Evolutionary conservation across 1,284 basidiomycete species (phyloP).

Genomic region (Ustilago tritici): DNA sequence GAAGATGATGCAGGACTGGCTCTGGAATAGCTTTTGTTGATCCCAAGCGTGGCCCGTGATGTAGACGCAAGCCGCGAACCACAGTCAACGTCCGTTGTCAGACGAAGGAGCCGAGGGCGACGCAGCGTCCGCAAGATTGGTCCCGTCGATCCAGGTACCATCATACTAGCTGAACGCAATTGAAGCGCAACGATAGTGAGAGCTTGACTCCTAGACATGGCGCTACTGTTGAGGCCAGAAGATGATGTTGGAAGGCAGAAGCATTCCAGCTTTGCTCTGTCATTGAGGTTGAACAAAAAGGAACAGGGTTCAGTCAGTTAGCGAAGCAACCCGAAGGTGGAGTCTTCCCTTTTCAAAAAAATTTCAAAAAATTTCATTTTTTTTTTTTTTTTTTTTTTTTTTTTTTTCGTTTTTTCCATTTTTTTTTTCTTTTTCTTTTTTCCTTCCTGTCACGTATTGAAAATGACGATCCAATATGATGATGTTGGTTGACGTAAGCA

Average conservation of each 20-base stretch:
- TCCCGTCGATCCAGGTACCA: background rate
- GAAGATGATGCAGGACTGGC: background rate
- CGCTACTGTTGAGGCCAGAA: background rate
- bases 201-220: background rate
- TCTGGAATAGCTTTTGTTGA: slow-evolving; percentile 12
- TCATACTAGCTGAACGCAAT: background rate
- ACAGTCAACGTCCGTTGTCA: background rate
- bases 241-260: background rate
- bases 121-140: slow-evolving; percentile 17
- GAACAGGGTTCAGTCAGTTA: slow-evolving; percentile 6
- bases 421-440: background rate
- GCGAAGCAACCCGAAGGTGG: slow-evolving; percentile 8
- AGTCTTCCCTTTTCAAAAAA: background rate
- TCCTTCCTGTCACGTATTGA: background rate
- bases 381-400: background rate
- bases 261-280: background rate
- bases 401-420: no score
- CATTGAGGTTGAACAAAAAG: background rate
- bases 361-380: no score
- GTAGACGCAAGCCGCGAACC: slow-evolving; percentile 29
- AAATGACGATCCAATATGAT: no score
- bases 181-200: background rate
- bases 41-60: slow-evolving; percentile 17
- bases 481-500: no score
- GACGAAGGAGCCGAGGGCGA: background rate